Evolutionary conservation across 2,329 filamentous ascomycete species (phyloP).

Genomic region (Sordariomycetes sp.): DNA sequence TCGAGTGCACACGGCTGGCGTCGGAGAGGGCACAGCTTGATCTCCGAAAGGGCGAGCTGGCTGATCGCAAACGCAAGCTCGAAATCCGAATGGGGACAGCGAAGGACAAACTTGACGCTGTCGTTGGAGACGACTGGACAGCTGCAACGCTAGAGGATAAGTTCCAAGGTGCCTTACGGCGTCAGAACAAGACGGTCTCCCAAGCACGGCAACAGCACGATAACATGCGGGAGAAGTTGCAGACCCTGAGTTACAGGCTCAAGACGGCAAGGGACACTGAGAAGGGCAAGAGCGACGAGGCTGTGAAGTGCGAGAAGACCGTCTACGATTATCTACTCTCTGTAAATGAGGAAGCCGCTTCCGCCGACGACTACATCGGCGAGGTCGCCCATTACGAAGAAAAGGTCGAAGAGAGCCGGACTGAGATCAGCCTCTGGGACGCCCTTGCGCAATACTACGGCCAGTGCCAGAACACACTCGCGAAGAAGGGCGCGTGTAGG

Average conservation of each 20-base stretch:
- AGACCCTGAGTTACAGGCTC: slow-evolving; percentile 63
- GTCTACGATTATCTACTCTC: slow-evolving; percentile 34
- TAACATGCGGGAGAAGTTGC: slow-evolving; percentile 54
- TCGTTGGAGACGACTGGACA: slow-evolving; percentile 57
- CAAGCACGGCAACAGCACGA: slow-evolving; percentile 62
- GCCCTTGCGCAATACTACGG: slow-evolving; percentile 60
- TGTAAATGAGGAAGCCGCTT: slow-evolving; percentile 26
- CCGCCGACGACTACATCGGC: slow-evolving; percentile 36
- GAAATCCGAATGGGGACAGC: slow-evolving; percentile 68
- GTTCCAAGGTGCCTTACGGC: slow-evolving; percentile 50
- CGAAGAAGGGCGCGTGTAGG: slow-evolving; percentile 59
- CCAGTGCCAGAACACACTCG: slow-evolving; percentile 51
- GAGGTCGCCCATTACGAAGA: slow-evolving; percentile 37
- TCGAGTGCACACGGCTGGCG: slow-evolving; percentile 69
- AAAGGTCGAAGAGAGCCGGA: slow-evolving; percentile 46
- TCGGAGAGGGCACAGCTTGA: slow-evolving; percentile 76
- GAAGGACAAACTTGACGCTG: slow-evolving; percentile 50
- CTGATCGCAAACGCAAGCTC: slow-evolving; percentile 59
- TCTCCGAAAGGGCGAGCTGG: slow-evolving; percentile 66
- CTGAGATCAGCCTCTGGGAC: slow-evolving; percentile 56
- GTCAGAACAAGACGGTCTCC: slow-evolving; percentile 41
- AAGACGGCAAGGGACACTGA: slow-evolving; percentile 51
- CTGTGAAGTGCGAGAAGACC: slow-evolving; percentile 43
- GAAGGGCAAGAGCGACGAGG: slow-evolving; percentile 49
- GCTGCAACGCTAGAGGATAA: slow-evolving; percentile 54